A percentile compares a stretch with the other conserved stretches of the same genome.
phyloP scores from a whole-genome alignment of 495 filamentous ascomycete species.

The Annulohypoxylon stygium region DNA sequence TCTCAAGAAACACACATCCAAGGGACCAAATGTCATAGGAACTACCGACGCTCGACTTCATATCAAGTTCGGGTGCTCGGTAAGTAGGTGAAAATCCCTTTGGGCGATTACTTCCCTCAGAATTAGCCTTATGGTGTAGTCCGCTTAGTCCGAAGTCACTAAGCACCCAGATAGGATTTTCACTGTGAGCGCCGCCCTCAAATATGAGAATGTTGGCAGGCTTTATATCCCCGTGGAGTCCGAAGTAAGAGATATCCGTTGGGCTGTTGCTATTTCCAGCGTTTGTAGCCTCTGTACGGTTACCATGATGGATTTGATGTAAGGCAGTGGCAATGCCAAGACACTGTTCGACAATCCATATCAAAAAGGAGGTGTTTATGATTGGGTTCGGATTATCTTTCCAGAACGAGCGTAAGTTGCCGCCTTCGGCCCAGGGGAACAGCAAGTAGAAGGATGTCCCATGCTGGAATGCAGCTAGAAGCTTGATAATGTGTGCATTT shows the following conservation, averaged over 20 bases:
- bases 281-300: neutral
- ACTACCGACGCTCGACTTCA: constrained; percentile 22
- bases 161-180: constrained; percentile 1
- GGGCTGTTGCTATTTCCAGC: neutral
- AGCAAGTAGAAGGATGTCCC: constrained; percentile 39
- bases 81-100: constrained; percentile 36
- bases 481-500: constrained; percentile 15
- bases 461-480: constrained; percentile 38
- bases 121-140: neutral
- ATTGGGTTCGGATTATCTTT: constrained; percentile 30
- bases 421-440: constrained; percentile 48
- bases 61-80: constrained; percentile 37
- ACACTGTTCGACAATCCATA: constrained; percentile 38
- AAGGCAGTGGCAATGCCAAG: constrained; percentile 34
- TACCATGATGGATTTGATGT: constrained; percentile 31
- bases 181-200: neutral
- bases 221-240: constrained; percentile 48
- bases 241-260: constrained; percentile 5
- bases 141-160: constrained; percentile 25
- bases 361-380: neutral
- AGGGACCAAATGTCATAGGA: constrained; percentile 51
- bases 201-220: constrained; percentile 34
- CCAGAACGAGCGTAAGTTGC: constrained; percentile 38
- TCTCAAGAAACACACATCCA: constrained; percentile 50
- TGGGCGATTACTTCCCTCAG: neutral